Conservation (phyloP, 2,329 filamentous ascomycete genomes). For the Sphaerulina musiva region DNA sequence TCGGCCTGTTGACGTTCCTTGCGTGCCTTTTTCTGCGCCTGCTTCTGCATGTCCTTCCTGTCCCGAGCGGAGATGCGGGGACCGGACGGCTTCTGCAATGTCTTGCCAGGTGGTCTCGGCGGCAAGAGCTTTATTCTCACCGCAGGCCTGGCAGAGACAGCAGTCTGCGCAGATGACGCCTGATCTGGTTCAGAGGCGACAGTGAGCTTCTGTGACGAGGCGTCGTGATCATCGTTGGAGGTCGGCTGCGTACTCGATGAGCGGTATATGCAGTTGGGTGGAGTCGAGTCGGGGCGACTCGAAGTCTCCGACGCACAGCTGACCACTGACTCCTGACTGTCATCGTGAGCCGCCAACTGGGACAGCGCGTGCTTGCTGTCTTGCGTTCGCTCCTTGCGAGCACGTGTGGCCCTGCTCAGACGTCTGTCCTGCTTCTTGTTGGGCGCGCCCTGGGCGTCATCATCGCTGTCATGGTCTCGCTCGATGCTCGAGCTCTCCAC, state of each 20-base stretch:
- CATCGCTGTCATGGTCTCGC: conserved; percentile 47
- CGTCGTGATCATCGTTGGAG: conserved; percentile 18
- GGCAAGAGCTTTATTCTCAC: conserved; percentile 34
- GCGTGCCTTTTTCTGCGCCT: conserved; percentile 38
- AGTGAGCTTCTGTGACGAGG: conserved; percentile 11
- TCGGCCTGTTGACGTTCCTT: conserved; percentile 34
- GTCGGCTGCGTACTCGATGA: conserved; percentile 19
- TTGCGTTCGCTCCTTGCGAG: conserved; percentile 24
- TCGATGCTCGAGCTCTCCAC: conserved; percentile 46
- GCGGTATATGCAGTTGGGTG: conserved; percentile 26
- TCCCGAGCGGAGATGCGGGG: conserved; percentile 35
- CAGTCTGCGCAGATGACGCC: conserved; percentile 7
- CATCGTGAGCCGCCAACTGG: conserved; percentile 27
- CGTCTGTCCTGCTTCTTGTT: conserved; percentile 48
- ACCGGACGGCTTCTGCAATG: conserved; percentile 32
- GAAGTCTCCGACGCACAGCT: conserved; percentile 32
- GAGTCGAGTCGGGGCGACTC: conserved; percentile 26
- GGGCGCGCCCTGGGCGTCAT: conserved; percentile 43
- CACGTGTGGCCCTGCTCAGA: conserved; percentile 40
- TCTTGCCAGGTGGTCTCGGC: conserved; percentile 30
- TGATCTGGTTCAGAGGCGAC: neutral
- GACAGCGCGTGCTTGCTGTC: conserved; percentile 30
- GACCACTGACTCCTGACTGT: conserved; percentile 33
- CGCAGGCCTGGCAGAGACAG: conserved; percentile 19
- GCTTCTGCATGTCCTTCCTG: conserved; percentile 37